phyloP scores from a whole-genome alignment of 208 protist genomes.

The Leishmania major region DNA sequence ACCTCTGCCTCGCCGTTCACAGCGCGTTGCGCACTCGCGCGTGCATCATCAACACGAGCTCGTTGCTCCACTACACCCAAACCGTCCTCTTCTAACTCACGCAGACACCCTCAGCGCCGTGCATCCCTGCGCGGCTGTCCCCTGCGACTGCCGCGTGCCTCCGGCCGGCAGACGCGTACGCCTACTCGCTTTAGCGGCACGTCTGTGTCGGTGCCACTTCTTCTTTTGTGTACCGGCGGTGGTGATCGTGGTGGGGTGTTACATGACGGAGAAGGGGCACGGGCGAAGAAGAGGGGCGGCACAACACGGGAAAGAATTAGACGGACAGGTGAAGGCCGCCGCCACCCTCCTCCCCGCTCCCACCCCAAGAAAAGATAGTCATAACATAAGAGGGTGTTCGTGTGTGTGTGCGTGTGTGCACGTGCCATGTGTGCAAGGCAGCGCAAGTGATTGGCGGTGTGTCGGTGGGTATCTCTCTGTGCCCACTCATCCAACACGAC shows the following conservation, averaged over 20 bases:
- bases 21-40: neutral
- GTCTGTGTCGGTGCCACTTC: neutral
- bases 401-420: too few species aligned
- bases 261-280: neutral
- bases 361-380: too few species aligned
- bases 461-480: neutral
- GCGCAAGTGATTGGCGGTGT: neutral
- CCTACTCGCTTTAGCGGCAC: neutral
- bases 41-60: neutral
- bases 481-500: neutral
- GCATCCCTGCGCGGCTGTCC: neutral
- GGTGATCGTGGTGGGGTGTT: neutral
- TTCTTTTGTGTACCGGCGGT: too few species aligned
- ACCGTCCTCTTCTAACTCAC: neutral
- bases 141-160: neutral
- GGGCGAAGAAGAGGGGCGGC: neutral
- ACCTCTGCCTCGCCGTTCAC: neutral
- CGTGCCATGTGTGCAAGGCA: neutral
- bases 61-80: neutral
- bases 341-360: too few species aligned
- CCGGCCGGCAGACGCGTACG: neutral
- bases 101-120: neutral
- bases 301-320: neutral
- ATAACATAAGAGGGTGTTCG: too few species aligned
- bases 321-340: too few species aligned